Evolutionary conservation across 805 yeast genomes (phyloP).

Genomic region (Blastobotrys chiropterorum): DNA sequence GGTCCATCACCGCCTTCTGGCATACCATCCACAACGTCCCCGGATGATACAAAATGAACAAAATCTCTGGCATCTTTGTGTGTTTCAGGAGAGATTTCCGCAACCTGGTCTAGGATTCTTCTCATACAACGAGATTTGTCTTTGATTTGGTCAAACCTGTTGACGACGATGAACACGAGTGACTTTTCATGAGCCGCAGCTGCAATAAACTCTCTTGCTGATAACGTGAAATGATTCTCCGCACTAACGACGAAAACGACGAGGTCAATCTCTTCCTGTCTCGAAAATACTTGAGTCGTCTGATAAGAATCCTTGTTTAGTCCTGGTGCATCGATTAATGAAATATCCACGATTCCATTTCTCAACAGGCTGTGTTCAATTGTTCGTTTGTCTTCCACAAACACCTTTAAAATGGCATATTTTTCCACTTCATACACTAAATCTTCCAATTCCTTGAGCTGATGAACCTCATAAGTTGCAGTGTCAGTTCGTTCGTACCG

Average conservation of each 20-base stretch:
- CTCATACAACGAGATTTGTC: slow-evolving; percentile 75
- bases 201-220: slow-evolving; percentile 89
- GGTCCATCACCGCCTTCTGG: slow-evolving; percentile 36
- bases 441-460: slow-evolving; percentile 52
- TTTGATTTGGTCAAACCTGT: slow-evolving; percentile 78
- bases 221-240: slow-evolving; percentile 89
- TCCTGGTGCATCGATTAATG: slow-evolving; percentile 96
- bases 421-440: slow-evolving; percentile 69
- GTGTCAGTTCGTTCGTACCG: slow-evolving; percentile 51
- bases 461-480: slow-evolving; percentile 54
- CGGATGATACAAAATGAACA: slow-evolving; percentile 84
- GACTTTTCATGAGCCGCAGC: slow-evolving; percentile 89
- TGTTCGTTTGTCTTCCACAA: slow-evolving; percentile 68
- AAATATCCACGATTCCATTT: slow-evolving; percentile 88
- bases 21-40: slow-evolving; percentile 36
- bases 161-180: slow-evolving; percentile 88
- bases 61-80: slow-evolving; percentile 83
- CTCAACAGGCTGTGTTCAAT: slow-evolving; percentile 63
- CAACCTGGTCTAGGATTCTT: slow-evolving; percentile 78
- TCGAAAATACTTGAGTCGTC: slow-evolving; percentile 88
- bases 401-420: slow-evolving; percentile 70
- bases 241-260: slow-evolving; percentile 96
- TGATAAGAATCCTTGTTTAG: slow-evolving; percentile 87
- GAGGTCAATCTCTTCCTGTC: slow-evolving; percentile 95
- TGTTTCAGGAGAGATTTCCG: slow-evolving; percentile 82